These are phyloP conservation scores for Venturia nashicola DNA, from an alignment of 2,329 filamentous ascomycete genomes.

Conservation along the genomic window DNA sequence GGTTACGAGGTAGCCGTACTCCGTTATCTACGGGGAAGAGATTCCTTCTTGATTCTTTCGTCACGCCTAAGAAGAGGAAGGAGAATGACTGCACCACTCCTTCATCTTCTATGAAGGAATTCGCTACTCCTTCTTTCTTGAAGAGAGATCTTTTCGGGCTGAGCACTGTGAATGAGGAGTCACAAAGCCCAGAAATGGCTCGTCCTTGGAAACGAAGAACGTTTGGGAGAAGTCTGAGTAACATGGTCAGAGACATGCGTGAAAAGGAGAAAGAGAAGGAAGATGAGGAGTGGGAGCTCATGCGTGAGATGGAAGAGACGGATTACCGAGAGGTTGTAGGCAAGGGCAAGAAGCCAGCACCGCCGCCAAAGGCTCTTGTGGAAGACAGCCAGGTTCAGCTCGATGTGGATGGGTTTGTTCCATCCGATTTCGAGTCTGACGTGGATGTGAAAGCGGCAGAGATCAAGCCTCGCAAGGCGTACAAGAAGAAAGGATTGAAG, in stretches of 20 bases:
- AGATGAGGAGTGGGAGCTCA: constrained; percentile 62
- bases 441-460: constrained; percentile 19
- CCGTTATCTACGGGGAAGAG: constrained; percentile 46
- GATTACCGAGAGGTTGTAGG: constrained; percentile 13
- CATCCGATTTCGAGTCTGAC: constrained; percentile 53
- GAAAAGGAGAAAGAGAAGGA: constrained; percentile 51
- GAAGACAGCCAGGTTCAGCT: constrained; percentile 35
- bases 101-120: constrained; percentile 25
- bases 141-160: constrained; percentile 38
- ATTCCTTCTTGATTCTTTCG: constrained; percentile 49
- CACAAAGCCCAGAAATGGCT: constrained; percentile 16
- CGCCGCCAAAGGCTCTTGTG: constrained; percentile 22
- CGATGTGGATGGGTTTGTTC: constrained; percentile 29
- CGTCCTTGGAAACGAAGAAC: constrained; percentile 30
- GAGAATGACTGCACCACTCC: constrained; percentile 25
- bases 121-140: constrained; percentile 62
- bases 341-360: constrained; percentile 11
- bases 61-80: constrained; percentile 46
- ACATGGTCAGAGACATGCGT: constrained; percentile 58
- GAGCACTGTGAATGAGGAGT: constrained; percentile 25
- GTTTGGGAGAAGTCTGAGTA: constrained; percentile 58
- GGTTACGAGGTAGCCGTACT: constrained; percentile 23
- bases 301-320: constrained; percentile 56
- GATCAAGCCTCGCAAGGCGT: constrained; percentile 47
- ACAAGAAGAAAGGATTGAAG: constrained; percentile 78